Conservation (phyloP, 306 rosid genomes). For the Rubus parviflorus region DNA sequence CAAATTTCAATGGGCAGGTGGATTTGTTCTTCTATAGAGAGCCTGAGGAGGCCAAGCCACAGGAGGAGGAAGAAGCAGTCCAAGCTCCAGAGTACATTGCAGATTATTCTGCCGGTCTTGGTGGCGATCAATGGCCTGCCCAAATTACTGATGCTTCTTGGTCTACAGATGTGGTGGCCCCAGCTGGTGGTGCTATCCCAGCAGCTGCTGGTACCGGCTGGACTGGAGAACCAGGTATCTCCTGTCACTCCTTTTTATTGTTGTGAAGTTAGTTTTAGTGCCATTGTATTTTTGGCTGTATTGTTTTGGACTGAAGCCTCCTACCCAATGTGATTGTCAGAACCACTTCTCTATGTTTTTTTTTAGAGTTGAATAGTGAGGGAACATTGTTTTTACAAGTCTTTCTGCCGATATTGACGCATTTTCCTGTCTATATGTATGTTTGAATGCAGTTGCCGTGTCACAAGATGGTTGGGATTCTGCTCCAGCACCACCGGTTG, state of each 20-base stretch:
- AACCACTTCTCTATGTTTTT: neutral
- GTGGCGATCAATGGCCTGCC: slow-evolving; percentile 44
- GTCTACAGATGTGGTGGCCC: slow-evolving; percentile 27
- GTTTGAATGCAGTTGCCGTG: slow-evolving; percentile 16
- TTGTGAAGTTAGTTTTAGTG: neutral
- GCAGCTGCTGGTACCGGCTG: slow-evolving; percentile 31
- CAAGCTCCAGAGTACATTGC: slow-evolving; percentile 50
- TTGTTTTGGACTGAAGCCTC: neutral
- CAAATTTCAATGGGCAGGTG: slow-evolving; percentile 47
- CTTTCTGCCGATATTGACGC: neutral
- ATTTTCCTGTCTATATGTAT: neutral
- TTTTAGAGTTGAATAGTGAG: neutral
- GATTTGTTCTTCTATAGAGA: slow-evolving; percentile 88
- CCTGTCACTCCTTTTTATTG: neutral
- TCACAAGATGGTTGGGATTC: slow-evolving; percentile 41
- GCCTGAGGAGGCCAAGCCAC: slow-evolving; percentile 76
- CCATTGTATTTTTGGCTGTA: neutral
- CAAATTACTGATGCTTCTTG: slow-evolving; percentile 42
- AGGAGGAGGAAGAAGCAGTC: slow-evolving; percentile 66
- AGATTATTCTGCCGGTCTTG: slow-evolving; percentile 38
- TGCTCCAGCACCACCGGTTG: slow-evolving; percentile 30
- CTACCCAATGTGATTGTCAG: neutral
- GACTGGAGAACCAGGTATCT: slow-evolving; percentile 37
- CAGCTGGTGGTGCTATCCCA: slow-evolving; percentile 12
- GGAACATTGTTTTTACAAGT: too few relatives aligned